These are phyloP conservation scores for Wickerhamomyces sp. DNA, from an alignment of 1,139 yeast species.

Conservation along the genomic window DNA sequence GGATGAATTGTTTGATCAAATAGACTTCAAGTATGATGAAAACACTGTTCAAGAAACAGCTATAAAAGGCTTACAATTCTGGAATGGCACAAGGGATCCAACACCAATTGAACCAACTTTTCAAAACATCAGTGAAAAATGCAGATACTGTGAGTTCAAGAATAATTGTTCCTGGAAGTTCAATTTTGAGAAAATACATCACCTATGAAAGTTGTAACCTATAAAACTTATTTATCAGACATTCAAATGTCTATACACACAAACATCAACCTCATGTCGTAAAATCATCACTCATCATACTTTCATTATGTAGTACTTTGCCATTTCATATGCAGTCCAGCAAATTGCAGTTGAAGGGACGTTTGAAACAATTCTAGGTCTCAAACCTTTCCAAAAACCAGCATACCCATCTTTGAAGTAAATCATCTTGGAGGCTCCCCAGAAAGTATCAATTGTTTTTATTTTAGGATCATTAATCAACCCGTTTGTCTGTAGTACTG, in stretches of 20 bases:
- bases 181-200: not conserved
- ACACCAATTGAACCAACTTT: constrained; percentile 31
- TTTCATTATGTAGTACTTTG: constrained; percentile 41
- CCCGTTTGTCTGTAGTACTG: constrained; percentile 64
- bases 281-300: not conserved
- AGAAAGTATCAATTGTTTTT: constrained; percentile 60
- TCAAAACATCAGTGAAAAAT: constrained; percentile 31
- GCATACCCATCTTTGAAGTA: constrained; percentile 56
- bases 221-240: too few relatives aligned
- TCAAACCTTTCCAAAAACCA: constrained; percentile 80
- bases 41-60: constrained; percentile 28
- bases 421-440: constrained; percentile 65
- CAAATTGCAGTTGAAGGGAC: constrained; percentile 97
- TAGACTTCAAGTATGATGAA: constrained; percentile 33
- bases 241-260: too few relatives aligned
- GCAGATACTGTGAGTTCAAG: constrained; percentile 51
- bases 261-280: not conserved
- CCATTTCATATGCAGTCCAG: constrained; percentile 99
- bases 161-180: constrained; percentile 29
- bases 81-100: constrained; percentile 53
- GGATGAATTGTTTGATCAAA: constrained; percentile 34
- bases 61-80: constrained; percentile 37
- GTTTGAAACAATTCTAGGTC: constrained; percentile 87
- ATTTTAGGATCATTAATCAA: constrained; percentile 41
- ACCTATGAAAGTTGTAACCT: not conserved